Base-by-base conservation (phyloP, 768 basidiomycete species). In the Cyclocybe cylindracea region DNA sequence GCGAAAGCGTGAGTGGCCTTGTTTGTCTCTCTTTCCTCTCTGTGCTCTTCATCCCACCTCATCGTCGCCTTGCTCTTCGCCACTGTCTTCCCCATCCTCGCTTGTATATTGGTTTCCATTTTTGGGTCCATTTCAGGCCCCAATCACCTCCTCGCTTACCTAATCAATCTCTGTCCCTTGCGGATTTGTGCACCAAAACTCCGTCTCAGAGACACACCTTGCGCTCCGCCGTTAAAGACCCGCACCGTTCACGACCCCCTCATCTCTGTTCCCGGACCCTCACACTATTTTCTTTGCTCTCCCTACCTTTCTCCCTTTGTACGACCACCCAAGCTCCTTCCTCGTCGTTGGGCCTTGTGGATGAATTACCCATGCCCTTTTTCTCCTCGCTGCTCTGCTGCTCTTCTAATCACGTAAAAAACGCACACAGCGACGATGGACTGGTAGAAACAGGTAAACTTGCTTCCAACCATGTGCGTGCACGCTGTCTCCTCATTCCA, bases 341-440 rank as follows among this genome's bases (percentile, higher is more conserved):
- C 44, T 40, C 39, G 56, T 50, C 48, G 44, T 31, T 56, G 40
- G 57, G 59, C 63, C 64, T 63, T 57, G 67, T 72, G 71, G 61
- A 70, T 72, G 66, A 66, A 54, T 44, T 66, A 57, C 68, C 63
- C 78, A 88, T 89, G 87, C 77, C 66, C 68, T 70, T 85, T 66
- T 78, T 75, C 60, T 81, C 79, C 57, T 66, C 24, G 24, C 24
- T 87, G 37, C 66, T 86, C 66, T 87, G 86, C 69, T 88, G 83
- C 65, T 75, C 74, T 68, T 80, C 84, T 79, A 74, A 80, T 71
- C 67, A 72, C 61, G 52, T 72, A 57, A 72, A 74, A 66, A 68
- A 72, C 68, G 62, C 70, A 59, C 70, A 75, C 70, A 83, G 82
- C 63, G 76, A 82, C 61, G 77, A 75, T 54, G 73, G 74, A 56